A percentile compares a stretch with the other conserved stretches of the same genome.
phyloP scores from a whole-genome alignment of 192 early-diverging fungal genomes.

The Chytriomyces confervae region DNA sequence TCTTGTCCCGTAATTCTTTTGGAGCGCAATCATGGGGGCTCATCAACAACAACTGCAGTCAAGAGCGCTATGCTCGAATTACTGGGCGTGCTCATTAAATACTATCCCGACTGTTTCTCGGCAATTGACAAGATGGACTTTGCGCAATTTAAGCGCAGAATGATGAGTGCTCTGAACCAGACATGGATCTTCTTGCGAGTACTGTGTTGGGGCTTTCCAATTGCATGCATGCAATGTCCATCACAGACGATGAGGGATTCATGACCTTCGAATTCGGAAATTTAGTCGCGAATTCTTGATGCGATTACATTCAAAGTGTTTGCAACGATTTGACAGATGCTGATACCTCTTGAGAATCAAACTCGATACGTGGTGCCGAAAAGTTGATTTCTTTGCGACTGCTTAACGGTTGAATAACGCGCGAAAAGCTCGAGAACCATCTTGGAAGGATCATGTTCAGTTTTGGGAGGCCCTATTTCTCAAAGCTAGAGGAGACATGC shows the following conservation, averaged over 20 bases:
- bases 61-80: slow-evolving; percentile 45
- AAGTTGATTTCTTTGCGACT: not conserved
- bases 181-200: slow-evolving; percentile 42
- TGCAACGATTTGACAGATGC: slow-evolving; percentile 20
- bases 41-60: slow-evolving; percentile 24
- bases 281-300: not conserved
- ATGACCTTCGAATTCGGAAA: not conserved
- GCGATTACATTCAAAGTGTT: not conserved
- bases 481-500: slow-evolving; percentile 24
- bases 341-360: slow-evolving; percentile 39
- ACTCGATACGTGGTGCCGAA: slow-evolving; percentile 42
- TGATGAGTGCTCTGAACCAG: slow-evolving; percentile 29
- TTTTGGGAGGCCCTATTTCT: slow-evolving; percentile 70
- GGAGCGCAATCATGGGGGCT: not conserved
- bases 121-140: slow-evolving; percentile 29
- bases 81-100: slow-evolving; percentile 32
- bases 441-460: slow-evolving; percentile 53
- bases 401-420: too few species aligned
- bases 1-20: slow-evolving; percentile 24
- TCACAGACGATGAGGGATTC: slow-evolving; percentile 23
- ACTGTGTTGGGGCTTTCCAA: slow-evolving; percentile 39
- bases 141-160: slow-evolving; percentile 26
- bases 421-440: slow-evolving; percentile 11
- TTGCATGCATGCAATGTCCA: slow-evolving; percentile 33
- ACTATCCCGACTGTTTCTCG: slow-evolving; percentile 27